A percentile compares a stretch with the other conserved stretches of the same genome.
Evolutionary conservation across 2,329 filamentous ascomycete genomes (phyloP).

Genomic region (Fulvia fulva): DNA sequence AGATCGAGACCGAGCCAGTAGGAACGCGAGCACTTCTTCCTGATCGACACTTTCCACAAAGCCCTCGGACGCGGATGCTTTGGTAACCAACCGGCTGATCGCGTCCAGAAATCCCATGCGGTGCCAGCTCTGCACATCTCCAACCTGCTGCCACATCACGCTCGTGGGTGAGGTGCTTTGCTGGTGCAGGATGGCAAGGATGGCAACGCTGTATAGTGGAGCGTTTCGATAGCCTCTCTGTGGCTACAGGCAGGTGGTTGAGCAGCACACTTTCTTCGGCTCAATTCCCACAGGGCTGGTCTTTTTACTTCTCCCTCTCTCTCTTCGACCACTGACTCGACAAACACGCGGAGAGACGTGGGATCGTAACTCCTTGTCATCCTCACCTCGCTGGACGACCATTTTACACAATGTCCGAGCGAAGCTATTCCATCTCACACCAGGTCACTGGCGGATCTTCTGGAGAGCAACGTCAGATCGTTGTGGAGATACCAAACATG

Average conservation of each 20-base stretch:
- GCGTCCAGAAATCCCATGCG: neutral
- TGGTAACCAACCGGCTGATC: neutral
- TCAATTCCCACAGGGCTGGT: neutral
- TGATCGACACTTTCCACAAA: neutral
- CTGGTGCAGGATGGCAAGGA: neutral
- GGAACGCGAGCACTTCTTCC: neutral
- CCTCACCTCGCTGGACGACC: neutral
- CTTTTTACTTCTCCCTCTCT: neutral
- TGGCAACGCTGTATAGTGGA: neutral
- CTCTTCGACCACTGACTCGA: neutral
- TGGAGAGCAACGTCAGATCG: neutral
- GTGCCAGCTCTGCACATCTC: neutral
- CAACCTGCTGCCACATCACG: neutral
- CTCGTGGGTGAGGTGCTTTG: neutral
- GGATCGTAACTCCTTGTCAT: neutral
- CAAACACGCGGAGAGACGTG: neutral
- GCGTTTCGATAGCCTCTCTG: neutral
- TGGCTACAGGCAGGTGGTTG: neutral
- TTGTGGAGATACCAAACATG: slow-evolving; percentile 4
- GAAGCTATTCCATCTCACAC: neutral
- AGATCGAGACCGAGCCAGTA: neutral
- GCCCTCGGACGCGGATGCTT: neutral
- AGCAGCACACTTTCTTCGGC: neutral
- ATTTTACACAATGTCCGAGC: neutral
- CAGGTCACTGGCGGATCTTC: neutral